Base-by-base conservation (phyloP, 108 stramenopile genomes). In the Cyclotella distinguenda region DNA sequence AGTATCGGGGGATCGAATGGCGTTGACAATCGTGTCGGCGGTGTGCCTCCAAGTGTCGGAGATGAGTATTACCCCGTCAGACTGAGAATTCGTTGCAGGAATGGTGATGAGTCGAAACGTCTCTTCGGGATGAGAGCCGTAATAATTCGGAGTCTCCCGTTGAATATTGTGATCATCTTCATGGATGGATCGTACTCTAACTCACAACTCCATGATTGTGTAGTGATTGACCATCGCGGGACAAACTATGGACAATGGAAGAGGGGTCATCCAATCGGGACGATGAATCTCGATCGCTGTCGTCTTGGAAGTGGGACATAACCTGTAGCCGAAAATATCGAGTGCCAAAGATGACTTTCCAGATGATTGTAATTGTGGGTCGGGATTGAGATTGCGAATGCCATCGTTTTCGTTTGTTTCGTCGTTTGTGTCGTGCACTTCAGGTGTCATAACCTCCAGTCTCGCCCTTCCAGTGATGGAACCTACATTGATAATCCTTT, bases 1-100 rank as follows among this genome's bases (percentile, higher is more conserved):
- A 49, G 65, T 89, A 94, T 31, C 94, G 86, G 22, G 90, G 78
- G 61, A n/a, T 32, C 16, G 18, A 35, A 65, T 48, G 19, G 58
- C 25, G 16, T 66, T 23, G 16, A 67, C 55, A 49, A 84, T 70
- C 10, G 60, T 51, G 26, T 81, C 85, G 26, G 59, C 66, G 27
- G 80, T 60, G 12, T 38, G 18, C 35, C 56, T 75, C 87, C 87
- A 88, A 13, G 57, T 23, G 0, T 63, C 30, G 8, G 78, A 82
- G 51, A 88, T 75, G 4, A 65, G 51, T 18, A 28, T 63, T 5
- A 63, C 61, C 10, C 74, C 66, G 19, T 32, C 60, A 42, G 61
- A 31, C 31, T 47, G 21, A 46, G 66, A 43, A 35, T 26, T 6
- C n/a, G 19, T 45, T 34, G 48, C 43, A 19, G 59, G 69, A 12